Evolutionary conservation across 495 filamentous ascomycete genomes (phyloP), one percentile per base, ranked within the genome.

Genomic region (Amorphotheca resinae): DNA sequence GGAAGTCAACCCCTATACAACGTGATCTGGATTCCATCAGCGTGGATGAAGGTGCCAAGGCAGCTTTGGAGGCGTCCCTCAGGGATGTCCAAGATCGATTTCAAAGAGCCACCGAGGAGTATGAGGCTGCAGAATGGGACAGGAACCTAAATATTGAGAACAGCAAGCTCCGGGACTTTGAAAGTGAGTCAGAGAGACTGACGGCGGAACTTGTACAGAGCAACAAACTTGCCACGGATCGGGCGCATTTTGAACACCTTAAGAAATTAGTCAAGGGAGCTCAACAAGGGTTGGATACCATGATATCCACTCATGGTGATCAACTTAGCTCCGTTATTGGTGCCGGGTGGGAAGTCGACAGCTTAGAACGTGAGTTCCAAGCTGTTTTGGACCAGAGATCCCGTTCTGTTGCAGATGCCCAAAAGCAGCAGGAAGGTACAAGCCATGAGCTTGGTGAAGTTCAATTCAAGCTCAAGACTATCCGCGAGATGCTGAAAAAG

Each of bases 11-110:
- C 8, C 54, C 52, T 3, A 68, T 84, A 9, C 82, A 89, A 50
- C 63, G 59, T 25, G 77, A 81, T 11, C 61, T 91, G 7, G 70
- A 78, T 49, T 64, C 61, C 6, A 76, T 96, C 38, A 72, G 80
- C 11, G 68, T 87, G 32, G 89, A 95, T 50, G 88, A 95, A 63
- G 88, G 86, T 9, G 70, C 74, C 20, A 80, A 83, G 54, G 79
- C 80, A 22, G 66, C 80, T 3, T 68, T 93, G 9, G 79, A 87
- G 44, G 73, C 79, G 3, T 79, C 79, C 31, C 66, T 81, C 28
- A 72, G 78, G 40, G 85, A 93, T 21, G 67, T 80, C 3, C 74
- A 78, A 48, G 63, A 69, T 3, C 70, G 62, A 33, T 69, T 94
- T 5, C 63, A 67, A 38, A 67, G 72, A 44, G 69, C 74, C 2